Percentiles rank a stretch among this genome's conserved stretches.
Evolutionary conservation across 2,329 filamentous ascomycete genomes (phyloP).

Genomic region (Ciborinia camelliae): DNA sequence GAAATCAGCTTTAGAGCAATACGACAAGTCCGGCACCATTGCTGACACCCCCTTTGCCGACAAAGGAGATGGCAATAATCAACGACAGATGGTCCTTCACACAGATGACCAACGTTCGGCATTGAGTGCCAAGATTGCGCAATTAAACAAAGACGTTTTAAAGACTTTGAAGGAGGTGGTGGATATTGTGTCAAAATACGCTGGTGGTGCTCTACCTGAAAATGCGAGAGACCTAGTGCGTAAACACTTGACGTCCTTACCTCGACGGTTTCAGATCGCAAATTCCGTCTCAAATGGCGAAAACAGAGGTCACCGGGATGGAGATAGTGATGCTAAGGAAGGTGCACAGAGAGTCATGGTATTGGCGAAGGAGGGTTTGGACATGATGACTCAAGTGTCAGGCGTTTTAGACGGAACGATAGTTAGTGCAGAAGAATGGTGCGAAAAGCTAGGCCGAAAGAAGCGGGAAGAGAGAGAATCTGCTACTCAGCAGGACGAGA

Average conservation of each 20-base stretch:
- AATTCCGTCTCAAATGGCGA: constrained; percentile 47
- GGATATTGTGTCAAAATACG: constrained; percentile 81
- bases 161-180: constrained; percentile 78
- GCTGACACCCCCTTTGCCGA: constrained; percentile 20
- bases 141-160: constrained; percentile 67
- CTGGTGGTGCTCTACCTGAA: constrained; percentile 85
- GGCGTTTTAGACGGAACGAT: constrained; percentile 86
- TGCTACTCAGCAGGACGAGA: constrained; percentile 1
- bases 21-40: constrained; percentile 51
- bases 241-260: constrained; percentile 77
- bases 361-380: constrained; percentile 83
- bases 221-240: constrained; percentile 83
- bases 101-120: constrained; percentile 33
- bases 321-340: constrained; percentile 47
- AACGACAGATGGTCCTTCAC: constrained; percentile 29
- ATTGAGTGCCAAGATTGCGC: constrained; percentile 51
- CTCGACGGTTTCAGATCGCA: constrained; percentile 75
- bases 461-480: constrained; percentile 34
- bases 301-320: constrained; percentile 31
- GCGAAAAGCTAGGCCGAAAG: constrained; percentile 64
- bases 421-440: constrained; percentile 87
- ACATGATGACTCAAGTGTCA: constrained; percentile 92
- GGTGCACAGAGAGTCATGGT: constrained; percentile 76
- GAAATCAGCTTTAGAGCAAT: constrained; percentile 74
- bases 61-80: constrained; percentile 23